Conservation (phyloP, 352 stramenopile genomes). For the Phytopythium aichiense region DNA sequence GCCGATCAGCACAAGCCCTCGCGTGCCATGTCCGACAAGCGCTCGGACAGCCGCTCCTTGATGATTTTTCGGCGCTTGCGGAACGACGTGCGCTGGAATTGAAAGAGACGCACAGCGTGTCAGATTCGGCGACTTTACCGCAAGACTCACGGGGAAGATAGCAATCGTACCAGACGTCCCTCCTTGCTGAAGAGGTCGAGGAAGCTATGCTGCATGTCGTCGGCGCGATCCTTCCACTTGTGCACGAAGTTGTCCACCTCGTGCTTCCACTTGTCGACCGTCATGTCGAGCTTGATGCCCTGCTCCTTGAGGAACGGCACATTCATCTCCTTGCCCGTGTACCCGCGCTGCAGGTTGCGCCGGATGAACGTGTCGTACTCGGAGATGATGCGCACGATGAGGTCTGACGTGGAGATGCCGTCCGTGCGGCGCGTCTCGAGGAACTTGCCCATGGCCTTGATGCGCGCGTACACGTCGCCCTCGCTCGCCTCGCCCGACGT, state of each 20-base stretch:
- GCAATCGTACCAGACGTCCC: slow-evolving; percentile 51
- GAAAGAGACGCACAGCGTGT: background rate
- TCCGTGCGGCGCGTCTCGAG: too few relatives aligned
- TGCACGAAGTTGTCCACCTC: slow-evolving; percentile 74
- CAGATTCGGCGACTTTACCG: too few relatives aligned
- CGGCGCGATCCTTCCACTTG: slow-evolving; percentile 73
- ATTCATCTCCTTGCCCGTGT: slow-evolving; percentile 92
- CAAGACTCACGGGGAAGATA: background rate
- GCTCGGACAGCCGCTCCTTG: slow-evolving; percentile 65
- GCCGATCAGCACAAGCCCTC: slow-evolving; percentile 66
- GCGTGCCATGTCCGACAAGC: slow-evolving; percentile 69
- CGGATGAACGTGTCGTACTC: slow-evolving; percentile 92
- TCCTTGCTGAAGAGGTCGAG: slow-evolving; percentile 78
- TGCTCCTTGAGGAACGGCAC: slow-evolving; percentile 87
- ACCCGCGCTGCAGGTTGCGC: slow-evolving; percentile 84
- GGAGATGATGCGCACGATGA: slow-evolving; percentile 89
- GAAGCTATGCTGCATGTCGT: slow-evolving; percentile 78
- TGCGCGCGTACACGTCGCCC: too few relatives aligned
- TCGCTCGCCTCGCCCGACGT: too few relatives aligned
- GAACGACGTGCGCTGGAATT: slow-evolving; percentile 55
- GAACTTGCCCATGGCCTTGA: too few relatives aligned
- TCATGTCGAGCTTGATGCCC: slow-evolving; percentile 86
- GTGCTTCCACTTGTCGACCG: slow-evolving; percentile 79
- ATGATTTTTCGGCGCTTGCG: slow-evolving; percentile 83
- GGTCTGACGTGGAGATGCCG: slow-evolving; percentile 2